Conservation (phyloP, 768 basidiomycete genomes). For the Mycena floridula region DNA sequence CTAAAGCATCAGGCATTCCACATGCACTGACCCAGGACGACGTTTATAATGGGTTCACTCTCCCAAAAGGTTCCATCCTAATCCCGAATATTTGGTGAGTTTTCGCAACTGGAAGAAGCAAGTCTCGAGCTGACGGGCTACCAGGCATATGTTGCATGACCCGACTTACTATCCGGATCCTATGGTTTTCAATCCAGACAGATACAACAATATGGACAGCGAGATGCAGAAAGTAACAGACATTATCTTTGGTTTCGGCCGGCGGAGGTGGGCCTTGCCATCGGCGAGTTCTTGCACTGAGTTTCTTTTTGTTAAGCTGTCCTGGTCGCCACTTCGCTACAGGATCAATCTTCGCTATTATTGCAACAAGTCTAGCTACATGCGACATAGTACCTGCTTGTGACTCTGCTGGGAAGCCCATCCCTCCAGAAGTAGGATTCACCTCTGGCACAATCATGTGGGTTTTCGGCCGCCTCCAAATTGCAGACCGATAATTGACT, state of each 20-base stretch:
- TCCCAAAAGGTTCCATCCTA: background rate
- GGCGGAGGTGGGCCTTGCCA: background rate
- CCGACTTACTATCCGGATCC: conserved; percentile 5
- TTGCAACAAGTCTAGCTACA: background rate
- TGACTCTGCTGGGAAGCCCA: background rate
- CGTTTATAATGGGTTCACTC: background rate
- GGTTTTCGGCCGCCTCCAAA: too few species aligned
- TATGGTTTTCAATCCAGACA: conserved; percentile 2
- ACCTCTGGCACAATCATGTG: too few species aligned
- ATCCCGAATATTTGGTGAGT: background rate
- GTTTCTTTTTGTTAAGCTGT: background rate
- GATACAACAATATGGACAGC: background rate
- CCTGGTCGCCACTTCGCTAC: background rate
- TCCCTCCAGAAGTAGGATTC: background rate
- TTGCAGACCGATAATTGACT: too few species aligned
- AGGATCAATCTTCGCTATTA: background rate
- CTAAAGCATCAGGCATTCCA: background rate
- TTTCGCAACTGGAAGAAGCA: conserved; percentile 9
- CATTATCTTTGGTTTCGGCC: background rate
- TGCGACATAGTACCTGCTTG: background rate
- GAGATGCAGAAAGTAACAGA: background rate
- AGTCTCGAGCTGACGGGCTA: conserved; percentile 17
- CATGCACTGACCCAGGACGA: background rate
- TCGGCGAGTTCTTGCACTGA: background rate
- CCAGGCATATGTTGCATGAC: conserved; percentile 7